These are phyloP conservation scores for Botrytis tulipae DNA, from an alignment of 2,329 filamentous ascomycete species.

Conservation along the genomic window DNA sequence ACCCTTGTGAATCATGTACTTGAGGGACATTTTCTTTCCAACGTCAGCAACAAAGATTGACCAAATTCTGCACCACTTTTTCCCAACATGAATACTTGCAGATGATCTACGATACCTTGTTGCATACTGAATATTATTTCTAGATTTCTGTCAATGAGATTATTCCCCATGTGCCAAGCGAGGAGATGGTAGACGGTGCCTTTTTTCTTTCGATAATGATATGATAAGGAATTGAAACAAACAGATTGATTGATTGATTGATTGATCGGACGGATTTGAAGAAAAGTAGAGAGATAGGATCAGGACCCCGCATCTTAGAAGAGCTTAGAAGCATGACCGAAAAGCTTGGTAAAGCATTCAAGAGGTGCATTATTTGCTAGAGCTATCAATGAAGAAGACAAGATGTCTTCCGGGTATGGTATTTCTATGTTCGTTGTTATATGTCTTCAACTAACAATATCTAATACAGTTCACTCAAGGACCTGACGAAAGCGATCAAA, in stretches of 20 bases:
- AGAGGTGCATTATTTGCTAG: background rate
- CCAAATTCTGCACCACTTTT: background rate
- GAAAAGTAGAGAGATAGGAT: background rate
- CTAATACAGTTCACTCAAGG: constrained; percentile 46
- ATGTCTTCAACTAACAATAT: background rate
- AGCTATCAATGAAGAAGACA: constrained; percentile 16
- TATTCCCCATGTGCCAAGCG: background rate
- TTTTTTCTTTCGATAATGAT: background rate
- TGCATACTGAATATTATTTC: background rate
- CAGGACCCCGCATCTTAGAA: background rate
- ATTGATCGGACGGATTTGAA: background rate
- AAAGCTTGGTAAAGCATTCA: constrained; percentile 11
- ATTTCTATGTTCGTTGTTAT: background rate
- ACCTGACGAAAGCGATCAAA: constrained; percentile 57
- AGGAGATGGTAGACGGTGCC: background rate
- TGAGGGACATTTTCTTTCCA: constrained; percentile 2
- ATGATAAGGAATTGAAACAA: background rate
- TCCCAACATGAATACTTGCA: constrained; percentile 11
- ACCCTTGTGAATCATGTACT: constrained; percentile 8
- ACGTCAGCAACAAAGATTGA: constrained; percentile 3
- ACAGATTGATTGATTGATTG: background rate
- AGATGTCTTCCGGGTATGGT: constrained; percentile 24
- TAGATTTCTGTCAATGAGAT: background rate
- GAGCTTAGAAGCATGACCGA: constrained; percentile 8
- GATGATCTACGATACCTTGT: constrained; percentile 8